phyloP scores from a whole-genome alignment of 1,139 yeast species.

The Saccharomyces pastorianus region DNA sequence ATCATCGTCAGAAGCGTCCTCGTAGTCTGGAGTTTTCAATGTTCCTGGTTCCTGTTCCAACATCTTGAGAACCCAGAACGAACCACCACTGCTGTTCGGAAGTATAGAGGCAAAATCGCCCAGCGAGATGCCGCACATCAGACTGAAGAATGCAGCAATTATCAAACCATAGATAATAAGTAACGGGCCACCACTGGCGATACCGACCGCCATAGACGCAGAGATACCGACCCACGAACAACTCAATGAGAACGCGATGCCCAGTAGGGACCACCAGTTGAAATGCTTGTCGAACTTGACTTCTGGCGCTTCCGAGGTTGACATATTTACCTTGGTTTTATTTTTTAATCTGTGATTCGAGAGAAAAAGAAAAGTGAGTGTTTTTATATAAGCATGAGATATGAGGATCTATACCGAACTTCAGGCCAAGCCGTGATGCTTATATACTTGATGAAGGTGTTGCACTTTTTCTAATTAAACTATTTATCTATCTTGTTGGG shows the following conservation, averaged over 20 bases:
- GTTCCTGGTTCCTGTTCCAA: constrained; percentile 24
- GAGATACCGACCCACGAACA: constrained; percentile 50
- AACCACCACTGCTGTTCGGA: constrained; percentile 55
- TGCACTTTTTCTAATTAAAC: not conserved
- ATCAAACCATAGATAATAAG: constrained; percentile 41
- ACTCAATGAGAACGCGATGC: constrained; percentile 46
- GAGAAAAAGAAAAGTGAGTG: no score
- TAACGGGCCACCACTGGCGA: constrained; percentile 44
- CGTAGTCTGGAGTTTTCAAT: not conserved
- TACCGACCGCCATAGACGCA: constrained; percentile 43
- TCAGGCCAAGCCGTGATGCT: not conserved
- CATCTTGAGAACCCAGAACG: constrained; percentile 50
- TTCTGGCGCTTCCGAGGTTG: not conserved
- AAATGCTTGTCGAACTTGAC: constrained; percentile 36
- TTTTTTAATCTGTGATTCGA: not conserved
- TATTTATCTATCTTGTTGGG: not conserved
- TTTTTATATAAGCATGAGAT: no score
- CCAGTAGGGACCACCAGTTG: constrained; percentile 45
- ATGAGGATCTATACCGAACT: no score
- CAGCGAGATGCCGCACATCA: constrained; percentile 40
- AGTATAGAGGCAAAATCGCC: constrained; percentile 49
- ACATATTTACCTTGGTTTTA: not conserved
- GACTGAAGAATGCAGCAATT: constrained; percentile 43
- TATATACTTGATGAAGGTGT: not conserved
- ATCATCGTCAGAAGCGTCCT: not conserved